phyloP scores from a whole-genome alignment of 2,329 filamentous ascomycete genomes.

The Clarireedia homoeocarpa region DNA sequence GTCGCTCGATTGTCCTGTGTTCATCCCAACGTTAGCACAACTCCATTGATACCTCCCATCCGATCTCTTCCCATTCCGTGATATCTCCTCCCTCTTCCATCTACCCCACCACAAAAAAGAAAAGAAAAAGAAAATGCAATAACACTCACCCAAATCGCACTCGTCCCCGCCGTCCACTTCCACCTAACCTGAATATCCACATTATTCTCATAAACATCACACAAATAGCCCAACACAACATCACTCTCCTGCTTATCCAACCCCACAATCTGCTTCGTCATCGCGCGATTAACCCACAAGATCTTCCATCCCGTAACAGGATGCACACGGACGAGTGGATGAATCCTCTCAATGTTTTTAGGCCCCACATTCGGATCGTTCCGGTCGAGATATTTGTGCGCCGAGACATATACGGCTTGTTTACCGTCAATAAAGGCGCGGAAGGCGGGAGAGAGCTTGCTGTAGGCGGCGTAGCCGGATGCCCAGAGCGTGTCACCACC shows the following conservation, averaged over 20 bases:
- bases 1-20: slow-evolving; percentile 57
- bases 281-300: slow-evolving; percentile 62
- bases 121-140: not conserved
- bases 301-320: slow-evolving; percentile 69
- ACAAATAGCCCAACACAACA: slow-evolving; percentile 57
- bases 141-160: slow-evolving; percentile 49
- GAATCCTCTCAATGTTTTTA: slow-evolving; percentile 57
- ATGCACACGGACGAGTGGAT: slow-evolving; percentile 63
- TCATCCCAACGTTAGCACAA: not conserved
- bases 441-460: slow-evolving; percentile 64
- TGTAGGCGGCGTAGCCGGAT: slow-evolving; percentile 62
- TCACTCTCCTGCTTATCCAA: slow-evolving; percentile 64
- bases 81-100: not conserved
- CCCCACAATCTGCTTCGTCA: slow-evolving; percentile 62
- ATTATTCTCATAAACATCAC: slow-evolving; percentile 57
- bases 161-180: slow-evolving; percentile 60
- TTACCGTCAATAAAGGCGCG: slow-evolving; percentile 62
- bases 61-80: not conserved
- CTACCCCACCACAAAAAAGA: not conserved
- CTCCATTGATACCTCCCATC: not conserved
- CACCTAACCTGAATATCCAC: slow-evolving; percentile 67
- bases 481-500: slow-evolving; percentile 71
- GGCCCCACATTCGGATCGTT: slow-evolving; percentile 53
- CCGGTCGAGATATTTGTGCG: slow-evolving; percentile 60
- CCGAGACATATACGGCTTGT: slow-evolving; percentile 55